These are phyloP conservation scores for Firmiana major DNA, from an alignment of 345 rosid species.

Conservation along the genomic window DNA sequence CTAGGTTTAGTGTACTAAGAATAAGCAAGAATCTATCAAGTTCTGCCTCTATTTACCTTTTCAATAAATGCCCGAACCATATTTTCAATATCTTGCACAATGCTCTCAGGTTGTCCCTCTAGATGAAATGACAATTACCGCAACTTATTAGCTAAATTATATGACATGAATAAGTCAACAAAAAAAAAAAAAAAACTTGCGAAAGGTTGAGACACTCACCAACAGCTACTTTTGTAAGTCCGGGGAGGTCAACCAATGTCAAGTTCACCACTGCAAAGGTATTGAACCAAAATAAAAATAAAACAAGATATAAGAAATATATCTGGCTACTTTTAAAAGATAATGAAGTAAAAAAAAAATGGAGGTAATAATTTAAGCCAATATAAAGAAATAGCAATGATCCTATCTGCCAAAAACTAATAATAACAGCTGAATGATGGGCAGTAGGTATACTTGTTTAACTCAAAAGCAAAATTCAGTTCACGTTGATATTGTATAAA, in stretches of 20 bases:
- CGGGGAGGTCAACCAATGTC: conserved; percentile 96
- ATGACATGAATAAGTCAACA: conserved; percentile 4
- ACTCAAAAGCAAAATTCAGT: neutral
- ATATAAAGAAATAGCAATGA: neutral
- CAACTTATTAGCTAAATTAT: neutral
- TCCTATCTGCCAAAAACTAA: neutral
- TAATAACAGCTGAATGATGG: neutral
- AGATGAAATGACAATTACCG: conserved; percentile 15
- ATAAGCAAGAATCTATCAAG: neutral
- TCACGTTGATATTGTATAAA: neutral
- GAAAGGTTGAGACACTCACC: conserved; percentile 46
- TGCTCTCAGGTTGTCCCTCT: conserved; percentile 93
- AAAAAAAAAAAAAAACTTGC: neutral
- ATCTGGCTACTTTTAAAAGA: neutral
- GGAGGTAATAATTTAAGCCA: neutral
- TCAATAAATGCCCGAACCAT: conserved; percentile 87
- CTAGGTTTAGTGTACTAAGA: neutral
- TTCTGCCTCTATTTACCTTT: conserved; percentile 48
- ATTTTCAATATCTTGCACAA: conserved; percentile 83
- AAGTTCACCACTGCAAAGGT: conserved; percentile 74
- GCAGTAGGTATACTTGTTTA: neutral
- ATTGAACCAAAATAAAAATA: neutral
- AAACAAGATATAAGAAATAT: neutral
- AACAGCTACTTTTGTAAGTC: conserved; percentile 94
- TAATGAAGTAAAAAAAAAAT: neutral